Evolutionary conservation across 306 rosid genomes (phyloP).

Genomic region (Calophaca sinica): DNA sequence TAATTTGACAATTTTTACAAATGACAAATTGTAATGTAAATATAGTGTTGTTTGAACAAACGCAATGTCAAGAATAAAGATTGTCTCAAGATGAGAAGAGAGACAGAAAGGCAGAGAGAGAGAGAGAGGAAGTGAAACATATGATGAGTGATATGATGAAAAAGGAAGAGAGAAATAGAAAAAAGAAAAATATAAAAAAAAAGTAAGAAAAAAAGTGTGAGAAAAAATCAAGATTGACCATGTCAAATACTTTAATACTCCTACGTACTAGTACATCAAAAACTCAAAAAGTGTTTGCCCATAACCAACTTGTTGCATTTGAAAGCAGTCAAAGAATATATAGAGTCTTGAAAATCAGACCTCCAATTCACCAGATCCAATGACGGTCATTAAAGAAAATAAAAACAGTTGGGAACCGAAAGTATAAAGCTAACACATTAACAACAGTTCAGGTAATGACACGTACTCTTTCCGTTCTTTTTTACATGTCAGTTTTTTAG

Average conservation of each 20-base stretch:
- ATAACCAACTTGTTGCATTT: neutral
- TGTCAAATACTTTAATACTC: neutral
- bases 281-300: neutral
- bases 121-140: neutral
- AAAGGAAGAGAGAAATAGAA: neutral
- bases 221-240: neutral
- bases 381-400: neutral
- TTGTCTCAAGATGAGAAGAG: neutral
- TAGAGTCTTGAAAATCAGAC: conserved; percentile 9
- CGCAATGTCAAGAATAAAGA: neutral
- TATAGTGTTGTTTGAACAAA: conserved; percentile 10
- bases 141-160: neutral
- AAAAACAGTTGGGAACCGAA: neutral
- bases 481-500: too few relatives aligned
- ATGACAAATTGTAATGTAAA: conserved; percentile 1
- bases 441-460: neutral
- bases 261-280: neutral
- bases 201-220: neutral
- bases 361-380: conserved; percentile 31
- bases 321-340: conserved; percentile 19
- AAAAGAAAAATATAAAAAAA: too few relatives aligned
- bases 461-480: too few relatives aligned
- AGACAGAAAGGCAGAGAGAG: neutral
- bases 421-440: neutral
- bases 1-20: neutral